Evolutionary conservation across 305 asterid genomes (phyloP).

Genomic region (Plantago coronopus): DNA sequence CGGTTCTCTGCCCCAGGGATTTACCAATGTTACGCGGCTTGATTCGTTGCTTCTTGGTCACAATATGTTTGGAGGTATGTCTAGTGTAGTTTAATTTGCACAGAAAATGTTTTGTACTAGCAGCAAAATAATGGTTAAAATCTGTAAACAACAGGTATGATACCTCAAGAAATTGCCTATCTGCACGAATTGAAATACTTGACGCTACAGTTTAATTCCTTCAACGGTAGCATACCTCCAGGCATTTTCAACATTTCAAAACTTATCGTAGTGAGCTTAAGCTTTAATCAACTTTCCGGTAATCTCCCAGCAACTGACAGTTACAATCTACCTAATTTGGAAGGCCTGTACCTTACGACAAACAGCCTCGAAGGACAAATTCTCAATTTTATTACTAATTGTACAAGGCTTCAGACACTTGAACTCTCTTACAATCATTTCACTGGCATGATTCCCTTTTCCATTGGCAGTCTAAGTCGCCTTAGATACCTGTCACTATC

Average conservation of each 20-base stretch:
- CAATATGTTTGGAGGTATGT: slow-evolving; percentile 5
- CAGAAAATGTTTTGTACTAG: too few species aligned
- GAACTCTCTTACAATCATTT: slow-evolving; percentile 9
- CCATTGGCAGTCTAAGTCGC: slow-evolving; percentile 13
- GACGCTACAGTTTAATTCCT: slow-evolving; percentile 2
- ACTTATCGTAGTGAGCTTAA: background rate
- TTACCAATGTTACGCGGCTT: slow-evolving; percentile 16
- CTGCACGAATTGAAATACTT: slow-evolving; percentile 1
- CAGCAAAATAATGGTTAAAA: too few species aligned
- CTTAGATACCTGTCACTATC: background rate
- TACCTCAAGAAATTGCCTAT: slow-evolving; percentile 6
- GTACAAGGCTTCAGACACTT: slow-evolving; percentile 1
- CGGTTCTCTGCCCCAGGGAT: slow-evolving; percentile 2
- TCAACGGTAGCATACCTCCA: slow-evolving; percentile 4
- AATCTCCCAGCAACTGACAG: background rate
- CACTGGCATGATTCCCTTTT: slow-evolving; percentile 19
- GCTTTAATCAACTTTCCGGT: slow-evolving; percentile 5
- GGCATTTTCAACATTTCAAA: slow-evolving; percentile 16
- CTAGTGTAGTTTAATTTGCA: too few species aligned
- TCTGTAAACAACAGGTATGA: background rate
- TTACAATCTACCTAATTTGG: slow-evolving; percentile 15
- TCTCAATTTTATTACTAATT: slow-evolving; percentile 11
- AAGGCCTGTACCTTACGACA: background rate
- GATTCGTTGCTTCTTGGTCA: slow-evolving; percentile 7
- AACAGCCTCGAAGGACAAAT: slow-evolving; percentile 10